A percentile compares a stretch with the other conserved stretches of the same genome.
These are phyloP conservation scores for Wallemia mellicola DNA, from an alignment of 1,284 basidiomycete species.

Conservation along the genomic window DNA sequence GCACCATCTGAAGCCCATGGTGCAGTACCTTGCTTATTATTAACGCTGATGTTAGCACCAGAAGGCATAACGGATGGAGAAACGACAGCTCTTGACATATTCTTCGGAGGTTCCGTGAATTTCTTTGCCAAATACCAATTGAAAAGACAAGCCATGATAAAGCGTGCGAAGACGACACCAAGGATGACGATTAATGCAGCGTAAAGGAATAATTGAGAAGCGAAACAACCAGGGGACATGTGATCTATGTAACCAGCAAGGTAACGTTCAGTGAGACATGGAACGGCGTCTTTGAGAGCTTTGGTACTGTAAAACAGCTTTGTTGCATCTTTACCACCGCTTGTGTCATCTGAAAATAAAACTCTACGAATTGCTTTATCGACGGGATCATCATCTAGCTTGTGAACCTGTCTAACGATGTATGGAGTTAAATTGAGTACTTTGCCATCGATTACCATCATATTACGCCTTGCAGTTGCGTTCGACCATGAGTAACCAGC, in stretches of 20 bases:
- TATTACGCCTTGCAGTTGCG: constrained; percentile 32
- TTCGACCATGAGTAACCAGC: constrained; percentile 64
- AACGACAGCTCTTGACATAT: constrained; percentile 44
- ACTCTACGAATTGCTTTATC: constrained; percentile 56
- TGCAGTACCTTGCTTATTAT: constrained; percentile 65
- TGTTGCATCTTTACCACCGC: constrained; percentile 63
- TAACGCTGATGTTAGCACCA: constrained; percentile 65
- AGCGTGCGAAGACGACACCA: constrained; percentile 61
- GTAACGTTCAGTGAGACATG: constrained; percentile 58
- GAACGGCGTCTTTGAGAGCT: constrained; percentile 33
- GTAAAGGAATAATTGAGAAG: constrained; percentile 68
- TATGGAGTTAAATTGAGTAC: constrained; percentile 86
- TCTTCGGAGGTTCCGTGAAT: constrained; percentile 39
- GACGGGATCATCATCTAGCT: constrained; percentile 48
- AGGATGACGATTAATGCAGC: constrained; percentile 72
- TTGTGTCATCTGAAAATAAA: constrained; percentile 21
- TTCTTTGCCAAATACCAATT: constrained; percentile 71
- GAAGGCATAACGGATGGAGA: constrained; percentile 84
- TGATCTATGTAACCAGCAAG: constrained; percentile 87
- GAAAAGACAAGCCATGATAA: constrained; percentile 86
- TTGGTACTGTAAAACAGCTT: constrained; percentile 42
- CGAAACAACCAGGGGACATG: constrained; percentile 80
- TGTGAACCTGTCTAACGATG: constrained; percentile 19
- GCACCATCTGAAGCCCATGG: constrained; percentile 42
- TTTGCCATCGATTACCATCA: constrained; percentile 65